Evolutionary conservation across 2,329 filamentous ascomycete genomes (phyloP), one percentile per base, ranked within the genome.

Genomic region (Eutypa lata): DNA sequence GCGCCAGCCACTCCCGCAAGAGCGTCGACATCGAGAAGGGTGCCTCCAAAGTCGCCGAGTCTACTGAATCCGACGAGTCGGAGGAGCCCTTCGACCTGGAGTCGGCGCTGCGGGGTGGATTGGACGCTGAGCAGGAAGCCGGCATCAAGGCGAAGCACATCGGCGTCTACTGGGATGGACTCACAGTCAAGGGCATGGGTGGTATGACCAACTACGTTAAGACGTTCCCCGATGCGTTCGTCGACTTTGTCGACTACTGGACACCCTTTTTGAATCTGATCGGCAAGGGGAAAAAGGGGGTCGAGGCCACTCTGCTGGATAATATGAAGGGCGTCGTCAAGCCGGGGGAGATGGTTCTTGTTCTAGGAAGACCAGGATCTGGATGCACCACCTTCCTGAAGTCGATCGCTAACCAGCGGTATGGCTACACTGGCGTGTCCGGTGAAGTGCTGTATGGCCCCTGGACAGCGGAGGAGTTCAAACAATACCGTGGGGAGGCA

Each of bases 281-380:
- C 1, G 87, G 89, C 0, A 64, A 84, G 16, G 83, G 84, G 1
- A 82, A 82, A 52, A 89, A 89, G 67, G 86, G 86, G 2, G 76
- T 76, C 31, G 88, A 95, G 66, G 81, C 86, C 40, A 86, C 90
- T 6, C 86, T 96, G 45, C 72, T 96, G 22, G 79, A 90, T 56
- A 76, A 82, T 58, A 94, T 92, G 73, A 78, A 77, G 49, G 88
- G 87, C 31, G 78, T 89, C 1, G 83, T 84, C 52, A 85, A 87
- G 57, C 89, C 90, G 0, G 92, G 91, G 1, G 91, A 96, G 75
- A 96, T 96, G 91, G 81, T 93, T 0, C 76, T 95, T 2, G 90
- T 95, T 0, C 76, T 95, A 7, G 90, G 90, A 21, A 82, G 86
- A 56, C 90, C 90, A 0, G 90, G 90, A 0, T 86, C 82, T 0